Conservation (phyloP, 2,329 filamentous ascomycete genomes). For the Fusarium sp. region DNA sequence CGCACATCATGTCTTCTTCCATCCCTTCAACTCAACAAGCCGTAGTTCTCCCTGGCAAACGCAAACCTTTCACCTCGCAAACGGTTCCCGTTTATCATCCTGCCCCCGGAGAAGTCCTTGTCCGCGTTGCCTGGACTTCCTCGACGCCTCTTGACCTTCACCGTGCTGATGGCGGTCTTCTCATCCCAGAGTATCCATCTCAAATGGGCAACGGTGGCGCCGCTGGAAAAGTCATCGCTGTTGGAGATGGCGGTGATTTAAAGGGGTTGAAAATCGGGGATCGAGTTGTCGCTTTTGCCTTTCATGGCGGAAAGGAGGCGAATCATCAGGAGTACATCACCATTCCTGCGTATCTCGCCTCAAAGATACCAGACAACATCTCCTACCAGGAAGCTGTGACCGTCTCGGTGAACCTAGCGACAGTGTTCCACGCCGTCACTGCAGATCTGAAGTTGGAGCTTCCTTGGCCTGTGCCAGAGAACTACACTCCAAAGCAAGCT, state of each 20-base stretch:
- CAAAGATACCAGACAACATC: constrained; percentile 58
- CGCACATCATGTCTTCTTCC: constrained; percentile 37
- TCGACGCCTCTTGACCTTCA: constrained; percentile 73
- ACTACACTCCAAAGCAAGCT: constrained; percentile 53
- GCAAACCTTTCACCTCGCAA: constrained; percentile 66
- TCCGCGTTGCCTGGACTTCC: constrained; percentile 69
- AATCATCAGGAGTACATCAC: constrained; percentile 69
- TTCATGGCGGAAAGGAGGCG: constrained; percentile 60
- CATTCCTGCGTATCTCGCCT: constrained; percentile 62
- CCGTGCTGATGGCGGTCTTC: constrained; percentile 69
- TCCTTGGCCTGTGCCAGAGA: constrained; percentile 66
- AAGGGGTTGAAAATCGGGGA: constrained; percentile 65
- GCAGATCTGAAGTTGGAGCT: constrained; percentile 64
- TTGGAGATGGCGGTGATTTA: constrained; percentile 57
- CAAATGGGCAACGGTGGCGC: constrained; percentile 63
- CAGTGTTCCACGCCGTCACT: constrained; percentile 66
- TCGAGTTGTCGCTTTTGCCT: constrained; percentile 67
- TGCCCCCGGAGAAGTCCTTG: constrained; percentile 60
- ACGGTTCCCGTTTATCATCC: constrained; percentile 58
- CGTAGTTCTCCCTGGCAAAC: constrained; percentile 67
- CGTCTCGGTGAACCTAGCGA: constrained; percentile 69
- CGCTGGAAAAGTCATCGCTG: constrained; percentile 65
- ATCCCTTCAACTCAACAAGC: constrained; percentile 74
- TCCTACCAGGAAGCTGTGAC: constrained; percentile 63
- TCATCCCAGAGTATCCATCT: constrained; percentile 62